A percentile compares a stretch with the other conserved stretches of the same genome.
Evolutionary conservation across 805 yeast species (phyloP).

Genomic region (Candida ficus): DNA sequence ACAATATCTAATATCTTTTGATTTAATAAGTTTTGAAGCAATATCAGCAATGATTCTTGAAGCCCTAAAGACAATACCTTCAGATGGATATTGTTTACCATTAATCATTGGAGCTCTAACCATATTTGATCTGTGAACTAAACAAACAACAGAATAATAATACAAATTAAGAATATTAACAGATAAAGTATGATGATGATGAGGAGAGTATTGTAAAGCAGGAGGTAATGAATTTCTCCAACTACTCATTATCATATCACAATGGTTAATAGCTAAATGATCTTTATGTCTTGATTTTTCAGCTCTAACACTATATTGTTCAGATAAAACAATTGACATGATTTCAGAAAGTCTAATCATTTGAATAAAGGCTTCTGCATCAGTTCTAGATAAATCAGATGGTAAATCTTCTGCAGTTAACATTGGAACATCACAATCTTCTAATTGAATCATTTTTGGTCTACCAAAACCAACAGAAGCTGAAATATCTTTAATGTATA

Average conservation of each 20-base stretch:
- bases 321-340: constrained; percentile 61
- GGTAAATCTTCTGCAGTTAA: constrained; percentile 58
- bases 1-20: constrained; percentile 43
- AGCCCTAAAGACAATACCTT: constrained; percentile 73
- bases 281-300: constrained; percentile 48
- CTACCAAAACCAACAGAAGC: constrained; percentile 72
- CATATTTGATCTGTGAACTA: constrained; percentile 67
- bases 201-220: constrained; percentile 55
- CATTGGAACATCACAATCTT: constrained; percentile 77
- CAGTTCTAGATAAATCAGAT: constrained; percentile 44
- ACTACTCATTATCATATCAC: constrained; percentile 71
- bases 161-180: constrained; percentile 59
- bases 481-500: constrained; percentile 64
- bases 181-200: constrained; percentile 42
- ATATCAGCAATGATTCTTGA: constrained; percentile 70
- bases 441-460: constrained; percentile 61
- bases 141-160: constrained; percentile 67
- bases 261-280: constrained; percentile 39
- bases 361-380: constrained; percentile 56
- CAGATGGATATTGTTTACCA: constrained; percentile 27
- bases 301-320: constrained; percentile 67
- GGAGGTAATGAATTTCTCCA: constrained; percentile 70
- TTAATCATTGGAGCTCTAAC: constrained; percentile 31
- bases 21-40: constrained; percentile 47
- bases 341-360: constrained; percentile 64